Evolutionary conservation across 768 basidiomycete species (phyloP).

Genomic region (Tulasnella sp.): DNA sequence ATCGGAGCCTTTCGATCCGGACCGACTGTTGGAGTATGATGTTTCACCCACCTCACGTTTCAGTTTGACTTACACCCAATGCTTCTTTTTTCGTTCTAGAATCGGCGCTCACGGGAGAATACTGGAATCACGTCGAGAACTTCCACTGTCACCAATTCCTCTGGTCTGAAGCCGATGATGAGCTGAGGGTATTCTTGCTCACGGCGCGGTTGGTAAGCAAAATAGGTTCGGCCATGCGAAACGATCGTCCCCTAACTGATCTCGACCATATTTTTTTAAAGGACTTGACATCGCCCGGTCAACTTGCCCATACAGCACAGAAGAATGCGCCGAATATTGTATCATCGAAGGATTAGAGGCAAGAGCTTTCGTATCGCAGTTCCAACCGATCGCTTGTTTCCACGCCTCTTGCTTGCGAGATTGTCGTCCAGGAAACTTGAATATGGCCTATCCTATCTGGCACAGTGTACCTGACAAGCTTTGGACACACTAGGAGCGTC

Average conservation of each 20-base stretch:
- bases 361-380: background rate
- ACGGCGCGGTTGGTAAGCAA: conserved; percentile 1
- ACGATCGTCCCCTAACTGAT: background rate
- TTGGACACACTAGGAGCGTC: too few relatives aligned
- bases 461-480: too few relatives aligned
- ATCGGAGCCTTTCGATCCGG: background rate
- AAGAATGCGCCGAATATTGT: background rate
- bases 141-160: background rate
- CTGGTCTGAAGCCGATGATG: background rate
- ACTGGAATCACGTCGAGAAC: conserved; percentile 12
- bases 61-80: background rate
- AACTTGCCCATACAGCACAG: conserved; percentile 4
- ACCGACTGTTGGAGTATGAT: background rate
- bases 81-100: background rate
- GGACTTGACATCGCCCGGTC: conserved; percentile 7
- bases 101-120: conserved; percentile 4
- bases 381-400: background rate
- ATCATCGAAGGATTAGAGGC: background rate
- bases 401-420: background rate
- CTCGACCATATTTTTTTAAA: background rate
- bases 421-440: background rate
- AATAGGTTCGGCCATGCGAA: background rate
- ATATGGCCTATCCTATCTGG: too few relatives aligned
- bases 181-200: background rate
- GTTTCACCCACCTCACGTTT: background rate